These are phyloP conservation scores for Ogataea sp. DNA, from an alignment of 805 yeast species.

Conservation along the genomic window DNA sequence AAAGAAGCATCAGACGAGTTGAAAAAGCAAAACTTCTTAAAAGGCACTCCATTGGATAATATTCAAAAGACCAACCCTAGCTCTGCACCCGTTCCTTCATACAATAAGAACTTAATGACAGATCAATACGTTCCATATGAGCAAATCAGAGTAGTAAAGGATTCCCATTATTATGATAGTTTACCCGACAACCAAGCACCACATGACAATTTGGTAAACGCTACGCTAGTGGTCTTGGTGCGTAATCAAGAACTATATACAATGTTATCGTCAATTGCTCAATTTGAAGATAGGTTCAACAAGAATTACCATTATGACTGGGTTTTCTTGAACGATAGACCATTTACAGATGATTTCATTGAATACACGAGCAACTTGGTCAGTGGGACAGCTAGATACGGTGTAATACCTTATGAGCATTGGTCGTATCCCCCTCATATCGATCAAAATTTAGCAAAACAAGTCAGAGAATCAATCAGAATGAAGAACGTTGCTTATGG, in stretches of 20 bases:
- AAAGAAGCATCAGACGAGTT: not conserved
- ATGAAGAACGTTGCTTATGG: slow-evolving; percentile 47
- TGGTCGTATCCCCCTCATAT: slow-evolving; percentile 48
- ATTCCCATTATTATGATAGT: not conserved
- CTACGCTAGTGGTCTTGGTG: slow-evolving; percentile 48
- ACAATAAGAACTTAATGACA: slow-evolving; percentile 14
- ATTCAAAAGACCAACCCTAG: slow-evolving; percentile 10
- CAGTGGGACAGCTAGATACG: slow-evolving; percentile 40
- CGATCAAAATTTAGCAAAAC: slow-evolving; percentile 31
- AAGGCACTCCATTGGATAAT: slow-evolving; percentile 14
- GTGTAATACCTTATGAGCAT: slow-evolving; percentile 36
- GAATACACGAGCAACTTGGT: slow-evolving; percentile 26
- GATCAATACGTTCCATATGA: slow-evolving; percentile 15
- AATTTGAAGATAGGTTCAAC: slow-evolving; percentile 33
- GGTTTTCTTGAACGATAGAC: slow-evolving; percentile 42
- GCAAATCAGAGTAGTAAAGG: slow-evolving; percentile 11
- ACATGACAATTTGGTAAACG: slow-evolving; percentile 34
- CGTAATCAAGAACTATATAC: slow-evolving; percentile 32
- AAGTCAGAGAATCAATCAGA: slow-evolving; percentile 25
- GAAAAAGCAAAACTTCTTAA: slow-evolving; percentile 2
- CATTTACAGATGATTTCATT: slow-evolving; percentile 35
- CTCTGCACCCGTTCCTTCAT: slow-evolving; percentile 16
- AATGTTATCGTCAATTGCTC: slow-evolving; percentile 32
- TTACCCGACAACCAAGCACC: slow-evolving; percentile 5
- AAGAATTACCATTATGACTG: slow-evolving; percentile 31